A percentile compares a stretch with the other conserved stretches of the same genome.
Evolutionary conservation across 2,329 filamentous ascomycete species (phyloP).

Genomic region (Aspergillus sp.): DNA sequence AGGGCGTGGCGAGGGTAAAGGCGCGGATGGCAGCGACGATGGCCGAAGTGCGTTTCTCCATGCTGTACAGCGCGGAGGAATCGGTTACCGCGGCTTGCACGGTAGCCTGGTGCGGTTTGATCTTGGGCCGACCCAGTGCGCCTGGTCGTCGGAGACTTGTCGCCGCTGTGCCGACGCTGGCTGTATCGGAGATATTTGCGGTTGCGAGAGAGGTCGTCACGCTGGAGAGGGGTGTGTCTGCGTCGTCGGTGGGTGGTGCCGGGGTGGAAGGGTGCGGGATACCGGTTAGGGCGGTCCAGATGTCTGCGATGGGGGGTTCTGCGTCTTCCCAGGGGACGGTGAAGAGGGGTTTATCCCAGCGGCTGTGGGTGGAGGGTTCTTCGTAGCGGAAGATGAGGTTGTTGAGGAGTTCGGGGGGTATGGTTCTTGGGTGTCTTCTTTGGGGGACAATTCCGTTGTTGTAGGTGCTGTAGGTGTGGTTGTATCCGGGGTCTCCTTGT

Average conservation of each 20-base stretch:
- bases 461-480: too few relatives aligned
- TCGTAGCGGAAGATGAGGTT: slow-evolving; percentile 64
- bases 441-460: background rate
- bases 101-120: slow-evolving; percentile 41
- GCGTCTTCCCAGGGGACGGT: slow-evolving; percentile 55
- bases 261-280: slow-evolving; percentile 22
- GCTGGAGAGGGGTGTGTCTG: slow-evolving; percentile 7
- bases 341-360: slow-evolving; percentile 64
- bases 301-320: slow-evolving; percentile 52
- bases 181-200: slow-evolving; percentile 17
- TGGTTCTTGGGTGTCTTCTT: slow-evolving; percentile 23
- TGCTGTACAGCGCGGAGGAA: slow-evolving; percentile 37
- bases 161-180: slow-evolving; percentile 15
- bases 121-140: slow-evolving; percentile 13
- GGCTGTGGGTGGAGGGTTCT: slow-evolving; percentile 61
- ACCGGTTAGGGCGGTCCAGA: slow-evolving; percentile 55
- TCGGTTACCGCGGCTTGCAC: slow-evolving; percentile 35
- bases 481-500: too few relatives aligned
- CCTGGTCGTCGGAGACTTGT: background rate
- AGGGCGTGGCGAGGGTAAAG: slow-evolving; percentile 35
- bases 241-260: slow-evolving; percentile 7
- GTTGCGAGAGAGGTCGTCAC: slow-evolving; percentile 12
- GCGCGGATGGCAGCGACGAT: slow-evolving; percentile 37
- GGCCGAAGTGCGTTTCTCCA: slow-evolving; percentile 40
- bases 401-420: slow-evolving; percentile 56